phyloP scores from a whole-genome alignment of 768 basidiomycete genomes.

The Strobilomyces dryophilus region DNA sequence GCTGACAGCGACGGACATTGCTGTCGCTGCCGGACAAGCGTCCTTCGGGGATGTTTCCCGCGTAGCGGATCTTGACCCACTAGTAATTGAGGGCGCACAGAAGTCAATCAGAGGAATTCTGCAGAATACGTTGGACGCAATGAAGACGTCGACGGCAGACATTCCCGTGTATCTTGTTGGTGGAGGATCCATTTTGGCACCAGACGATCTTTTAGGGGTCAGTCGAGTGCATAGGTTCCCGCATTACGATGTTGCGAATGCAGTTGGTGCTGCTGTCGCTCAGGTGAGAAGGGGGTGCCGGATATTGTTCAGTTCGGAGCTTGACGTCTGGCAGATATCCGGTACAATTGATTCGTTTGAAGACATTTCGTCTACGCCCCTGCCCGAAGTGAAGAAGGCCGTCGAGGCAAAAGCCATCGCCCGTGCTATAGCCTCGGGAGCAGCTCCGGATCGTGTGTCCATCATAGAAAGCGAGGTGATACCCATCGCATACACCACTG shows the following conservation, averaged over 20 bases:
- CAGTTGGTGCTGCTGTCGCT: conserved; percentile 52
- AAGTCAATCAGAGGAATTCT: conserved; percentile 39
- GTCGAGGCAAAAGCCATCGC: conserved; percentile 39
- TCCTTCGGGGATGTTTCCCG: conserved; percentile 28
- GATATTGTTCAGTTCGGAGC: background rate
- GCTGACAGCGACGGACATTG: conserved; percentile 60
- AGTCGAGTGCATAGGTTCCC: conserved; percentile 47
- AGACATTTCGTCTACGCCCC: conserved; percentile 33
- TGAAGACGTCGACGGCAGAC: conserved; percentile 61
- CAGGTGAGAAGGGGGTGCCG: conserved; percentile 21
- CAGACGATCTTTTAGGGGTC: conserved; percentile 48
- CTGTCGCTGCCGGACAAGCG: conserved; percentile 38
- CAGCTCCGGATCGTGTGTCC: conserved; percentile 37
- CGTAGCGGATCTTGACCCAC: conserved; percentile 20
- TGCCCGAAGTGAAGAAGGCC: conserved; percentile 29
- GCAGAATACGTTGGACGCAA: conserved; percentile 50
- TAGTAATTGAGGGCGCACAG: conserved; percentile 33
- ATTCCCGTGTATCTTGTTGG: conserved; percentile 61
- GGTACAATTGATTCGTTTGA: conserved; percentile 45
- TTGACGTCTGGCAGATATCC: conserved; percentile 33
- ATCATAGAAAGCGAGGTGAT: conserved; percentile 55
- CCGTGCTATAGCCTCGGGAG: conserved; percentile 43
- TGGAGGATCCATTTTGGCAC: conserved; percentile 59
- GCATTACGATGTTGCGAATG: conserved; percentile 55
- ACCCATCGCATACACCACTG: conserved; percentile 36